Conservation (phyloP, 2,329 filamentous ascomycete species). For the Septoria linicola region DNA sequence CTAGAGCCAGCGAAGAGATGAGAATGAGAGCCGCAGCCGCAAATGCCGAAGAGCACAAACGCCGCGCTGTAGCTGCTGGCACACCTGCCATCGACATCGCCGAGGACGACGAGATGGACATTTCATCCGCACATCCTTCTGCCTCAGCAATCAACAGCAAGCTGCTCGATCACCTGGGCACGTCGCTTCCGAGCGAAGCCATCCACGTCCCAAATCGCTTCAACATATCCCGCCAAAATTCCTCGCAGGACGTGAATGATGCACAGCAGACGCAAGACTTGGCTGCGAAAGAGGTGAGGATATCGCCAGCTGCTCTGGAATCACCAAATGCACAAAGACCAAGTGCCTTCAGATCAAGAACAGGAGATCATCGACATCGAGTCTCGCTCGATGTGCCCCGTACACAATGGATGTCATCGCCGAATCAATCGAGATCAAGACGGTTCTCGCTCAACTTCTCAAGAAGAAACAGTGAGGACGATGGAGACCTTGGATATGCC, state of each 20-base stretch:
- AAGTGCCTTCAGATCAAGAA: slow-evolving; percentile 24
- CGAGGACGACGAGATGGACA: slow-evolving; percentile 73
- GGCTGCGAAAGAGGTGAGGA: slow-evolving; percentile 23
- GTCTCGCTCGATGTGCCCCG: slow-evolving; percentile 29
- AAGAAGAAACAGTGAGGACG: slow-evolving; percentile 57
- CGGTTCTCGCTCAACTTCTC: slow-evolving; percentile 44
- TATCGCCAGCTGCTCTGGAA: slow-evolving; percentile 9
- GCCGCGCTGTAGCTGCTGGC: slow-evolving; percentile 24
- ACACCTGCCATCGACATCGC: slow-evolving; percentile 10
- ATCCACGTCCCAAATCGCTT: slow-evolving; percentile 46
- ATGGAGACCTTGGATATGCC: slow-evolving; percentile 91
- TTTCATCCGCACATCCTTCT: slow-evolving; percentile 65
- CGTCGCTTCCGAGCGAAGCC: slow-evolving; percentile 36
- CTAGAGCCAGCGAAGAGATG: slow-evolving; percentile 79
- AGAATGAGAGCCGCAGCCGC: slow-evolving; percentile 55
- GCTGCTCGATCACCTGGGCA: slow-evolving; percentile 61
- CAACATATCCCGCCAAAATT: slow-evolving; percentile 49
- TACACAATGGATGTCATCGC: slow-evolving; percentile 33
- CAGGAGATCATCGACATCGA: slow-evolving; percentile 31
- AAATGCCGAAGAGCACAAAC: slow-evolving; percentile 19
- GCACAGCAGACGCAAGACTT: slow-evolving; percentile 12
- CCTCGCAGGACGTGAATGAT: slow-evolving; percentile 41
- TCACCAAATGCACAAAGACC: slow-evolving; percentile 25
- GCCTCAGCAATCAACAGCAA: slow-evolving; percentile 57
- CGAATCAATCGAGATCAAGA: slow-evolving; percentile 31